Evolutionary conservation across 176 grass and related monocot species (phyloP).

Genomic region (Avena eriantha): DNA sequence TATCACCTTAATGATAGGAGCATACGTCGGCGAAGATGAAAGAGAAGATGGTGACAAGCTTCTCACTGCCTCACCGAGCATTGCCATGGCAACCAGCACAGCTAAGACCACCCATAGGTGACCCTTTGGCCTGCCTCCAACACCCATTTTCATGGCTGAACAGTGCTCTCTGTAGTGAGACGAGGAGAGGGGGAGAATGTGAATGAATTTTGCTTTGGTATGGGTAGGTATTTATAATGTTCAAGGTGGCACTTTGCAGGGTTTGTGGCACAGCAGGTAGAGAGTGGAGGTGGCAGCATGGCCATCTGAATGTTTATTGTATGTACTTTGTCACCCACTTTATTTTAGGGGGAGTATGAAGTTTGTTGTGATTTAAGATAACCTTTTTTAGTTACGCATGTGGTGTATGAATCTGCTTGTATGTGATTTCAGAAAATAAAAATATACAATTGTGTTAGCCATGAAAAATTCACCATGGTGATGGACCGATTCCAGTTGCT

Average conservation of each 20-base stretch:
- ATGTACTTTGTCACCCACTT: constrained; percentile 27
- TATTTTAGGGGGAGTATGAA: neutral
- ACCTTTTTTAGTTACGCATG: neutral
- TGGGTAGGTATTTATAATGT: constrained; percentile 51
- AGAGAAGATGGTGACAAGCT: constrained; percentile 46
- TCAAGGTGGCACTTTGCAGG: constrained; percentile 32
- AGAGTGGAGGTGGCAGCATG: neutral
- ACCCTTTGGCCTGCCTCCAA: constrained; percentile 31
- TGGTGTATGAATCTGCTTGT: neutral
- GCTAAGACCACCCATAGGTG: constrained; percentile 44
- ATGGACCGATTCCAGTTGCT: neutral
- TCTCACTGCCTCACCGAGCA: constrained; percentile 41
- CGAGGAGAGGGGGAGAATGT: constrained; percentile 21
- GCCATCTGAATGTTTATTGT: neutral
- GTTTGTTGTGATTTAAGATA: constrained; percentile 10
- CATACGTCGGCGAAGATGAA: constrained; percentile 30
- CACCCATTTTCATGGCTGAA: constrained; percentile 30
- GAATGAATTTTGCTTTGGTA: constrained; percentile 47
- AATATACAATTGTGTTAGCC: neutral
- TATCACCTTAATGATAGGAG: constrained; percentile 62
- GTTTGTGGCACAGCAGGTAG: constrained; percentile 42
- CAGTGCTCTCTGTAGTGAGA: constrained; percentile 19
- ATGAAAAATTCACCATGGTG: neutral
- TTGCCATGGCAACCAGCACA: constrained; percentile 8
- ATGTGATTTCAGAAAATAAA: constrained; percentile 3